phyloP scores from a whole-genome alignment of 345 rosid genomes.

The Melastoma malabathricum region DNA sequence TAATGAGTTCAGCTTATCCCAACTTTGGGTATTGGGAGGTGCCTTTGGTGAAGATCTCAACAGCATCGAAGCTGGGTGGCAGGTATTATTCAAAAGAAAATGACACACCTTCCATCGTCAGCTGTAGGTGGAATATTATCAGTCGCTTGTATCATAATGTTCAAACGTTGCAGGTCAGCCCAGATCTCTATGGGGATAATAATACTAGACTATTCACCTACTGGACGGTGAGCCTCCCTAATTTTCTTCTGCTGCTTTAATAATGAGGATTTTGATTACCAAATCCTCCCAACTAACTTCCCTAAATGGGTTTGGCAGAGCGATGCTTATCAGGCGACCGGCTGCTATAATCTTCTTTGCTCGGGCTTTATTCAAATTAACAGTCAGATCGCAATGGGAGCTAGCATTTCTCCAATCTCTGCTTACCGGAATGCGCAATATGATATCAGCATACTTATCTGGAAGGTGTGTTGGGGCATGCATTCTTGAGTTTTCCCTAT shows the following conservation, averaged over 20 bases:
- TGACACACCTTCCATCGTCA: not conserved
- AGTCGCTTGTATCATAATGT: conserved; percentile 2
- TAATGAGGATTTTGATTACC: not conserved
- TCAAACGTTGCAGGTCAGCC: conserved; percentile 59
- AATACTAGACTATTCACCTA: conserved; percentile 97
- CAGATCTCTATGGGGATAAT: conserved; percentile 98
- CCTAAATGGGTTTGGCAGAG: conserved; percentile 35
- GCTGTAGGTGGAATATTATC: not conserved
- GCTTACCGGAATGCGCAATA: conserved; percentile 72
- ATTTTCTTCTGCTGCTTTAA: not conserved
- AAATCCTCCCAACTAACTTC: not conserved
- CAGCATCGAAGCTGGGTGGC: conserved; percentile 99
- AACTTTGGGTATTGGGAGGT: conserved; percentile 94
- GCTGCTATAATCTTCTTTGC: conserved; percentile 95
- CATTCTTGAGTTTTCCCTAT: not conserved
- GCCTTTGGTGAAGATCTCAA: conserved; percentile 97
- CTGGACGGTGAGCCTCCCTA: conserved; percentile 73
- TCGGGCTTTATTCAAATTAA: conserved; percentile 92
- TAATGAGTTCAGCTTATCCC: conserved; percentile 96
- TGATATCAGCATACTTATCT: conserved; percentile 89
- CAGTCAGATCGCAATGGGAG: conserved; percentile 93
- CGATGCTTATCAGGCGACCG: conserved; percentile 98
- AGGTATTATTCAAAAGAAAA: conserved; percentile 29
- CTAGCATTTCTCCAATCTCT: conserved; percentile 91
- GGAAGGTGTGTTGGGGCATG: conserved; percentile 56